Evolutionary conservation across 2,329 filamentous ascomycete species (phyloP), one percentile per base, ranked within the genome.

Genomic region (Nectriaceae sp.): DNA sequence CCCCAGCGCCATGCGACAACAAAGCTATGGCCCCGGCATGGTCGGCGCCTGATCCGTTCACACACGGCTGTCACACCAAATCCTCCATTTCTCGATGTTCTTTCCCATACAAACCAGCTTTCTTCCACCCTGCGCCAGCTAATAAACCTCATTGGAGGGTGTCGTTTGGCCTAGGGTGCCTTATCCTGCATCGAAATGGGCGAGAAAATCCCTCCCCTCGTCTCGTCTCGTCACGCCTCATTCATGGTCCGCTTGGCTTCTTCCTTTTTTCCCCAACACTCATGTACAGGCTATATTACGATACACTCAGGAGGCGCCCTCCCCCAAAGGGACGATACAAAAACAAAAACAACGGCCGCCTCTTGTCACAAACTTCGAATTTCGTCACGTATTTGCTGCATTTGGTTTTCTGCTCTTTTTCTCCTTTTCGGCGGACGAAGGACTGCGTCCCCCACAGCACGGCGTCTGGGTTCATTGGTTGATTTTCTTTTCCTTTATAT

Each of bases 11-110:
- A 70, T 75, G 57, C 76, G 75, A 42, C 75, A 78, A 51, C 73
- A 77, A 61, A 78, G 74, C 63, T 83, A 83, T 59, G 78, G 80
- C 21, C 75, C 80, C 46, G 80, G 80, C 46, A 80, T 82, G 75
- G 77, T 81, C 49, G 77, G 78, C 51, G 80, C 76, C 63, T 84
- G 75, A 74, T 6, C 16, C 33, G 24, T n/a, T 36, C 33, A 10
- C 16, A 5, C 8, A 16, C 33, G 33, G 16, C 5, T 36, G 33
- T 36, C 16, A 15, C 16, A 36, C 8, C 33, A 36, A n/a, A 10
- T 16, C 24, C 13, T 36, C 16, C 16, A 10, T 19, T 19, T 36
- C 21, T 21, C 37, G 18, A 21, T 31, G 13, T n/a, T 18, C 16
- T 46, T 44, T 29, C 26, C 29, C 15, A 35, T 18, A 43, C 42